These are phyloP conservation scores for Sclerotinia borealis DNA, from an alignment of 2,329 filamentous ascomycete species.

Conservation along the genomic window DNA sequence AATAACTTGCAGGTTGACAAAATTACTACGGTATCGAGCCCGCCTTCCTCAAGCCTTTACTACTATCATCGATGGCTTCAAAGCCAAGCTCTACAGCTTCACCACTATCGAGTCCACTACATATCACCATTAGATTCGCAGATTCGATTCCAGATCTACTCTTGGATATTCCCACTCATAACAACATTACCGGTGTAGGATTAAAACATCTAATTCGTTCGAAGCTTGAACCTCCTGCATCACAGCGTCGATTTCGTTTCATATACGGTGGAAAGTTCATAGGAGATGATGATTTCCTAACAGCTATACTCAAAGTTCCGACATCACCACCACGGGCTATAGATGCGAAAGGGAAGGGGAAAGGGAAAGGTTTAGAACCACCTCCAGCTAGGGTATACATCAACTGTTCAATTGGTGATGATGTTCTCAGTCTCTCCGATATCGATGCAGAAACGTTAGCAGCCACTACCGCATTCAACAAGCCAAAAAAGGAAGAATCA, in stretches of 20 bases:
- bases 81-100: not conserved
- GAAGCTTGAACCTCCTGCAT: slow-evolving; percentile 56
- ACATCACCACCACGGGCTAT: slow-evolving; percentile 41
- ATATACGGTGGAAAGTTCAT: slow-evolving; percentile 88
- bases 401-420: slow-evolving; percentile 86
- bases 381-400: slow-evolving; percentile 64
- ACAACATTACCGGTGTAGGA: slow-evolving; percentile 64
- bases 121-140: slow-evolving; percentile 86
- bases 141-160: slow-evolving; percentile 76
- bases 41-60: not conserved
- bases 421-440: slow-evolving; percentile 61
- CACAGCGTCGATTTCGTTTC: slow-evolving; percentile 70
- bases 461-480: slow-evolving; percentile 20
- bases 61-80: not conserved
- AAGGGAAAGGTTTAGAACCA: slow-evolving; percentile 57
- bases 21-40: not conserved
- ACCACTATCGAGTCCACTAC: slow-evolving; percentile 40
- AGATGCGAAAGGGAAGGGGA: slow-evolving; percentile 56
- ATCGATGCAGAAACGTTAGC: slow-evolving; percentile 57
- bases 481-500: slow-evolving; percentile 16
- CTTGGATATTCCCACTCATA: slow-evolving; percentile 65
- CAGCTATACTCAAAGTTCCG: slow-evolving; percentile 59
- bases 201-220: slow-evolving; percentile 78
- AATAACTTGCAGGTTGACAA: not conserved
- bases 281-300: slow-evolving; percentile 63